These are phyloP conservation scores for Vigna reflexopilosa DNA, from an alignment of 306 rosid genomes.

Conservation along the genomic window DNA sequence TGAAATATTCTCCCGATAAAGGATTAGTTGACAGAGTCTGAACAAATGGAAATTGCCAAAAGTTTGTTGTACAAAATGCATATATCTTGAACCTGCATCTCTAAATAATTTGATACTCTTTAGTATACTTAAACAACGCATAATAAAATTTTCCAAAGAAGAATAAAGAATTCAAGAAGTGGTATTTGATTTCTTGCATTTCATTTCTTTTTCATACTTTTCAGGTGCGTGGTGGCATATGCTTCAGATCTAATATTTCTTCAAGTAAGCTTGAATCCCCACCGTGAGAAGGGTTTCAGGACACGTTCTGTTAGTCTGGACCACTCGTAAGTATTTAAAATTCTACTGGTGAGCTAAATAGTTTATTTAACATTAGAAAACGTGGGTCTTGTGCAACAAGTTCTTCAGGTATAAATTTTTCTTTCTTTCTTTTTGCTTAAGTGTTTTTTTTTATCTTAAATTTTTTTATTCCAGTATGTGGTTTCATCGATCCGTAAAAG, in stretches of 20 bases:
- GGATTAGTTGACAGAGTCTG: no score
- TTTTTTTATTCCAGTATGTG: constrained; percentile 68
- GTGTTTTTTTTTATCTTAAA: constrained; percentile 1
- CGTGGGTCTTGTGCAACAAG: constrained; percentile 4
- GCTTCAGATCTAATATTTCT: constrained; percentile 88
- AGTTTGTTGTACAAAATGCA: constrained; percentile 19
- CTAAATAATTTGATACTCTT: constrained; percentile 7
- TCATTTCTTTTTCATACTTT: constrained; percentile 6
- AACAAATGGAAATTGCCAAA: no score
- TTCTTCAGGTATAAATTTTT: not conserved
- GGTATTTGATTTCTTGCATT: constrained; percentile 20
- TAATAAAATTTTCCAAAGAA: constrained; percentile 7
- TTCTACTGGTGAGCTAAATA: constrained; percentile 9
- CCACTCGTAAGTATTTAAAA: constrained; percentile 76
- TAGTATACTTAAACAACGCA: not conserved
- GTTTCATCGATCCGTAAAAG: constrained; percentile 89
- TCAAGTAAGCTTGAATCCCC: constrained; percentile 86
- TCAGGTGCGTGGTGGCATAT: constrained; percentile 92
- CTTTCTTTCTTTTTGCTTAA: constrained; percentile 12
- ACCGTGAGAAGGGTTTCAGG: constrained; percentile 71
- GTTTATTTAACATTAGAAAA: constrained; percentile 22
- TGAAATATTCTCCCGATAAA: no score
- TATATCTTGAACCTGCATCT: constrained; percentile 12
- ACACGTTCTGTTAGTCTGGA: constrained; percentile 82
- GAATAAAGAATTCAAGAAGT: constrained; percentile 1